These are phyloP conservation scores for Myxozyma neotropica DNA, from an alignment of 805 yeast genomes.

Conservation along the genomic window DNA sequence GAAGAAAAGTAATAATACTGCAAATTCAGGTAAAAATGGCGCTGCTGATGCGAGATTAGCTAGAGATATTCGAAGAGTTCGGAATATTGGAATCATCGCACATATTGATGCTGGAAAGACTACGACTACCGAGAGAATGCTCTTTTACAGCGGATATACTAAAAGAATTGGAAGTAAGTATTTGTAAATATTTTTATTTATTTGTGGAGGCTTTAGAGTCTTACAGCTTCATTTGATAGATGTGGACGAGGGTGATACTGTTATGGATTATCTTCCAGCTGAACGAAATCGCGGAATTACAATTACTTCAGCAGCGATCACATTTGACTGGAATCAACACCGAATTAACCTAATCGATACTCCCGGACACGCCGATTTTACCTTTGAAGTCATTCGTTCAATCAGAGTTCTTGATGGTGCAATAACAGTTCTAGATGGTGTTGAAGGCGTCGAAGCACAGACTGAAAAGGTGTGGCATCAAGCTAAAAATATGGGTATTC, in stretches of 20 bases:
- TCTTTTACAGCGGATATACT: constrained; percentile 84
- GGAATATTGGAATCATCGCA: constrained; percentile 97
- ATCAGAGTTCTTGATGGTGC: constrained; percentile 92
- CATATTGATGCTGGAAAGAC: constrained; percentile 99
- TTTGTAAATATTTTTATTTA: neutral
- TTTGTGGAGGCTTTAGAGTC: neutral
- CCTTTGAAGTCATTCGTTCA: constrained; percentile 89
- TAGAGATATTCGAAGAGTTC: constrained; percentile 27
- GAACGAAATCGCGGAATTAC: constrained; percentile 94
- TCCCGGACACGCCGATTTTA: constrained; percentile 98
- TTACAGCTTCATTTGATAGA: constrained; percentile 42
- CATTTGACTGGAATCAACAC: constrained; percentile 79
- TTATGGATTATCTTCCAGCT: constrained; percentile 86
- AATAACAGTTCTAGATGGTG: constrained; percentile 89
- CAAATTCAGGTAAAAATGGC: neutral
- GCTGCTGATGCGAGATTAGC: neutral
- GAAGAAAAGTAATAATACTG: too few relatives aligned
- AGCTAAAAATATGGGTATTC: constrained; percentile 66
- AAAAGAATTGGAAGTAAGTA: constrained; percentile 61
- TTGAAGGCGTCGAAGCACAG: constrained; percentile 98
- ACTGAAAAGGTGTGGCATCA: constrained; percentile 97
- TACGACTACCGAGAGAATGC: constrained; percentile 94
- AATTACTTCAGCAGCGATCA: constrained; percentile 93
- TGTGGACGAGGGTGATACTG: constrained; percentile 96
- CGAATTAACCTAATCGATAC: constrained; percentile 90